Percentiles rank a stretch among this genome's conserved stretches.
Evolutionary conservation across 169 alveolate species (phyloP).

Genomic region (Plasmodium adleri): DNA sequence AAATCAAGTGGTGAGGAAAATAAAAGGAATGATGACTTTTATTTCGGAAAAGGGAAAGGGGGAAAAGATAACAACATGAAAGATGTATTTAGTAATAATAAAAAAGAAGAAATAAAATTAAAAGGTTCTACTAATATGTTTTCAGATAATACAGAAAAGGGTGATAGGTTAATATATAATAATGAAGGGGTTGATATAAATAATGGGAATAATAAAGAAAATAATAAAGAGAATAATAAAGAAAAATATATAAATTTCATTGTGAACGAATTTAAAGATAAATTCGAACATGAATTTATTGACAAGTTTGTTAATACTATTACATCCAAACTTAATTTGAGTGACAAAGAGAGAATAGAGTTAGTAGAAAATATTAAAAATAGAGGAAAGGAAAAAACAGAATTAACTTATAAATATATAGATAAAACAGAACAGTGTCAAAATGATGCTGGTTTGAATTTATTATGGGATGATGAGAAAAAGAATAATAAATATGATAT

Average conservation of each 20-base stretch:
- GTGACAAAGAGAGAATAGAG: background rate
- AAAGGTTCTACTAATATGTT: background rate
- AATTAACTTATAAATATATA: no score
- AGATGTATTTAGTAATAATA: no score
- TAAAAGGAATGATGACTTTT: no score
- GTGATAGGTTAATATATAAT: background rate
- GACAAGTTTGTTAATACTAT: constrained; percentile 4
- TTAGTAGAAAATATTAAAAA: background rate
- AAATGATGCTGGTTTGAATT: no score
- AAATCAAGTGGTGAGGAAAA: no score
- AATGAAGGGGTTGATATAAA: no score
- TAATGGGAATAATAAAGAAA: no score
- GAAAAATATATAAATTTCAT: constrained; percentile 3
- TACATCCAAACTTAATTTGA: background rate
- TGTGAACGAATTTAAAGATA: constrained; percentile 27
- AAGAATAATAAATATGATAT: constrained; percentile 1
- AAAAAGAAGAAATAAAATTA: no score
- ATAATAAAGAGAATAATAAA: background rate
- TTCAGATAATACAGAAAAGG: background rate
- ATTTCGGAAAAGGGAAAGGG: no score
- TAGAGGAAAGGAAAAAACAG: background rate
- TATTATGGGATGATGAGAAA: background rate
- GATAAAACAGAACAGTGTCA: no score
- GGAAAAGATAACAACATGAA: no score
- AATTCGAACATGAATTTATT: constrained; percentile 19